A percentile compares a stretch with the other conserved stretches of the same genome.
These are phyloP conservation scores for Glycine latifolia DNA, from an alignment of 306 rosid genomes.

Conservation along the genomic window DNA sequence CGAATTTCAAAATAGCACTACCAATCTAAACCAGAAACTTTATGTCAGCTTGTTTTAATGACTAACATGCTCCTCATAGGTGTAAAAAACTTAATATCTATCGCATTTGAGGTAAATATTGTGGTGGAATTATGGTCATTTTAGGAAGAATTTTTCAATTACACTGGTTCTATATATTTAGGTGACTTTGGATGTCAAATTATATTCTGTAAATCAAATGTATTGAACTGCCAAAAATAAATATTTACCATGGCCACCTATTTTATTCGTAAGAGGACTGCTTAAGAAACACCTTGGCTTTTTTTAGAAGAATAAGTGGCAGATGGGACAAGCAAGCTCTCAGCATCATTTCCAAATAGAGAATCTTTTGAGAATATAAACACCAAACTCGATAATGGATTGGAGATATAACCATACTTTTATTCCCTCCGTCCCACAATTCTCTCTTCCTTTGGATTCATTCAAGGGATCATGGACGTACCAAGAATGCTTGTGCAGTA, in stretches of 20 bases:
- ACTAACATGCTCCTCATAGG: background rate
- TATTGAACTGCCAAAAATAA: background rate
- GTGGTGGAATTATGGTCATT: too few relatives aligned
- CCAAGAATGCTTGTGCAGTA: conserved; percentile 64
- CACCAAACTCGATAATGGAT: conserved; percentile 21
- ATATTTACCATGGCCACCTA: background rate
- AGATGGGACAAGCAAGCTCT: conserved; percentile 52
- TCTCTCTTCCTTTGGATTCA: conserved; percentile 16
- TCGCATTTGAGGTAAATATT: too few relatives aligned
- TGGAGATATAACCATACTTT: conserved; percentile 20
- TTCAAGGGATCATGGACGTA: conserved; percentile 52
- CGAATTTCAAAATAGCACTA: conserved; percentile 44
- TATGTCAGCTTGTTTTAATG: background rate
- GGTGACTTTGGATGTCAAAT: background rate
- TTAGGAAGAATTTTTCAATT: too few relatives aligned
- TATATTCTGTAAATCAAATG: background rate
- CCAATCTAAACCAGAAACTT: conserved; percentile 46
- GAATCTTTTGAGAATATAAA: conserved; percentile 42
- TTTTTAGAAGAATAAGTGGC: conserved; percentile 36
- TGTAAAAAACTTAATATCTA: too few relatives aligned
- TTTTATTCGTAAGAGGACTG: conserved; percentile 8
- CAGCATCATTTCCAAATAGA: conserved; percentile 30
- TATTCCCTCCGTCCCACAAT: conserved; percentile 5
- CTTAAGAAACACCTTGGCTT: conserved; percentile 40
- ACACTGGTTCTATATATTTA: too few relatives aligned